phyloP scores from a whole-genome alignment of 768 basidiomycete genomes.

The Pleurotus cornucopiae region DNA sequence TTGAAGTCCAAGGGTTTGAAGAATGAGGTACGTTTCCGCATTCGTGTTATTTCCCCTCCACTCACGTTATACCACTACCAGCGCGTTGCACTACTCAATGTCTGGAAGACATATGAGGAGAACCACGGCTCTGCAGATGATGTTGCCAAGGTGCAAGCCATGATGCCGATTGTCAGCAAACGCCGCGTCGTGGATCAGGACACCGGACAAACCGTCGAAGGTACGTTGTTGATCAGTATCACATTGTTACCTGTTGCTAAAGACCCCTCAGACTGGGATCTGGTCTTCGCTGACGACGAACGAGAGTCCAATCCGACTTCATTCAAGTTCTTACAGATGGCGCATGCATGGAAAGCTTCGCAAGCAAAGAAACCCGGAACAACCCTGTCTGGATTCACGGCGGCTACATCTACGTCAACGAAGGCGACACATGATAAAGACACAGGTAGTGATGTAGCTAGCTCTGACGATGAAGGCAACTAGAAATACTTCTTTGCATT shows the following conservation, averaged over 20 bases:
- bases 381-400: conserved; percentile 44
- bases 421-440: conserved; percentile 19
- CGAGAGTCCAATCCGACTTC: conserved; percentile 87
- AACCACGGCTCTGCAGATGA: conserved; percentile 70
- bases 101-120: conserved; percentile 94
- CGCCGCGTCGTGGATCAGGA: conserved; percentile 79
- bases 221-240: conserved; percentile 31
- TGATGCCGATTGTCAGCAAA: conserved; percentile 92
- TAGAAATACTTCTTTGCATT: background rate
- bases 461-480: conserved; percentile 41
- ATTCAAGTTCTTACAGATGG: conserved; percentile 95
- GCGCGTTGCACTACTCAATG: conserved; percentile 89
- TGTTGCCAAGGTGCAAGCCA: conserved; percentile 76
- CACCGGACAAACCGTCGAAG: conserved; percentile 84
- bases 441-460: conserved; percentile 47
- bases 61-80: conserved; percentile 24
- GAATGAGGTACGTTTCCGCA: conserved; percentile 63
- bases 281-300: conserved; percentile 96
- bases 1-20: conserved; percentile 79
- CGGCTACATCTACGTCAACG: conserved; percentile 22
- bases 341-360: conserved; percentile 81
- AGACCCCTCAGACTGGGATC: conserved; percentile 72
- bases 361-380: conserved; percentile 34
- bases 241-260: background rate
- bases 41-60: background rate